Conservation (phyloP, 2,329 filamentous ascomycete genomes). For the Teratosphaeria zuluensis region DNA sequence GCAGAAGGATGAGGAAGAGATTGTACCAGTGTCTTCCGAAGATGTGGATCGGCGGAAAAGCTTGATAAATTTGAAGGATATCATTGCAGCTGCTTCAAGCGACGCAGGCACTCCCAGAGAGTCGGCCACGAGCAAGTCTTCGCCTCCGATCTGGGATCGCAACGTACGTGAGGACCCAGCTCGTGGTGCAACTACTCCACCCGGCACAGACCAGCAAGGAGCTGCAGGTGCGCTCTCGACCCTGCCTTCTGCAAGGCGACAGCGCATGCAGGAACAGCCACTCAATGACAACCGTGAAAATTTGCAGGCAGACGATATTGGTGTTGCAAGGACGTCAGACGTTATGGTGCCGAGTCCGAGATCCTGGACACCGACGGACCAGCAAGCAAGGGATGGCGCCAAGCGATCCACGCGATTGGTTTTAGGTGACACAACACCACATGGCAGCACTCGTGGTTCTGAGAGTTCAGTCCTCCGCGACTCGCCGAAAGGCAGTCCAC, state of each 20-base stretch:
- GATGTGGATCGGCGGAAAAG: slow-evolving; percentile 13
- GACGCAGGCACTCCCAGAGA: not conserved
- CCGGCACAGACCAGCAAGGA: not conserved
- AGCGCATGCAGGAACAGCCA: not conserved
- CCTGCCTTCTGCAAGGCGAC: slow-evolving; percentile 4
- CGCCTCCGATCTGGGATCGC: not conserved
- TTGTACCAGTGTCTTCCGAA: not conserved
- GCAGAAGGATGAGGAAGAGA: not conserved
- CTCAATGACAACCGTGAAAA: not conserved
- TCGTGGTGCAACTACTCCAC: not conserved
- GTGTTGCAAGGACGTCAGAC: slow-evolving; percentile 5
- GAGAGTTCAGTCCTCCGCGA: slow-evolving; percentile 1
- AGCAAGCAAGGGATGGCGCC: slow-evolving; percentile 9
- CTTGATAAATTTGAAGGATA: slow-evolving; percentile 12
- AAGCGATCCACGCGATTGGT: slow-evolving; percentile 7
- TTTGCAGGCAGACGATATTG: slow-evolving; percentile 1
- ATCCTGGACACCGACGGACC: slow-evolving; percentile 1
- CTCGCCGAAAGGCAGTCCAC: slow-evolving; percentile 1
- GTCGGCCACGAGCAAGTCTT: not conserved
- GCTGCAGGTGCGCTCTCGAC: not conserved
- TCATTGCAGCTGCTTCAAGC: slow-evolving; percentile 4
- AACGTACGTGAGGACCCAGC: not conserved
- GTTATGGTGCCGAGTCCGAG: not conserved
- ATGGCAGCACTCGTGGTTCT: not conserved
- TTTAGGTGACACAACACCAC: slow-evolving; percentile 3